Percentiles rank a stretch among this genome's conserved stretches.
These are phyloP conservation scores for Pseudocercospora eumusae DNA, from an alignment of 2,329 filamentous ascomycete genomes.

Conservation along the genomic window DNA sequence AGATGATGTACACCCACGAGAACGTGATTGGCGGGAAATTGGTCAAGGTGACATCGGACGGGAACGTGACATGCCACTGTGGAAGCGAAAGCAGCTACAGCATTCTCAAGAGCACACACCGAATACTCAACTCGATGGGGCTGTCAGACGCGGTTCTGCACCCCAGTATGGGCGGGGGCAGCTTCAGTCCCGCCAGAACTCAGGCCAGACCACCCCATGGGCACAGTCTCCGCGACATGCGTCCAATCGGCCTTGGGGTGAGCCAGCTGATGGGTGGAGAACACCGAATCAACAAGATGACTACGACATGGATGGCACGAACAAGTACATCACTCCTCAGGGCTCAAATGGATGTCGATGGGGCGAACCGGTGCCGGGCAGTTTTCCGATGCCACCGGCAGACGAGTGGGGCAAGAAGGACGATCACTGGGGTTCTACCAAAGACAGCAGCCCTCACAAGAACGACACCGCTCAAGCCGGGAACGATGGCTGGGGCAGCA, in stretches of 20 bases:
- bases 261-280: not conserved
- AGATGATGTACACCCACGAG: not conserved
- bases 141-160: not conserved
- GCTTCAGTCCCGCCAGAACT: not conserved
- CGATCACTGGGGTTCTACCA: not conserved
- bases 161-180: not conserved
- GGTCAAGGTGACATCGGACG: slow-evolving; percentile 12
- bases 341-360: slow-evolving; percentile 1
- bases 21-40: slow-evolving; percentile 18
- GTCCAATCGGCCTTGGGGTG: not conserved
- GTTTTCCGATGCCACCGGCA: not conserved
- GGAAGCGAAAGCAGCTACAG: slow-evolving; percentile 18
- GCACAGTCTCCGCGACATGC: not conserved
- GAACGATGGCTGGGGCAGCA: slow-evolving; percentile 1
- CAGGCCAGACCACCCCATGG: not conserved
- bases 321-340: slow-evolving; percentile 13
- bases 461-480: slow-evolving; percentile 7
- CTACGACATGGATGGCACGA: slow-evolving; percentile 19
- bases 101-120: slow-evolving; percentile 7
- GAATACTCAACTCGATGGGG: not conserved
- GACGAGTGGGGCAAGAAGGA: slow-evolving; percentile 4
- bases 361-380: slow-evolving; percentile 6
- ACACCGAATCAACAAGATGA: slow-evolving; percentile 1
- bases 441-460: slow-evolving; percentile 2
- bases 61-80: not conserved